These are phyloP conservation scores for Gracilariopsis chorda DNA, from an alignment of 23 red algal species.

Conservation along the genomic window DNA sequence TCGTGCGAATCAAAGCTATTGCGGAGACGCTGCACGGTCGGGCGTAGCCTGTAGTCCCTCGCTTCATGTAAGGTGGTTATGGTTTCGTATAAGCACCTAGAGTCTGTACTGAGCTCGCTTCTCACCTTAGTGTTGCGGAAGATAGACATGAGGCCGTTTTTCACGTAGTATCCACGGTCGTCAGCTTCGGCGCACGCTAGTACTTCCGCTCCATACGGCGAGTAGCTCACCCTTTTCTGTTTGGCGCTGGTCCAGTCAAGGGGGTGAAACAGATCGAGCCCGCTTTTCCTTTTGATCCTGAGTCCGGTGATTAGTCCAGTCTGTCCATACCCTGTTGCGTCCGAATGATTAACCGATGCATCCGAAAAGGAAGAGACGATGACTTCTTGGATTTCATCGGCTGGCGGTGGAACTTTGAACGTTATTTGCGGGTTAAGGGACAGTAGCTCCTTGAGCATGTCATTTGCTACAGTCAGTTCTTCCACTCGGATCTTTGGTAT, in stretches of 20 bases:
- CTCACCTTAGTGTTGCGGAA: background rate
- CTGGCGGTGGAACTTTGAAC: background rate
- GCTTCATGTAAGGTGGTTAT: slow-evolving; percentile 12
- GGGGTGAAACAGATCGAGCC: background rate
- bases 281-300: background rate
- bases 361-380: background rate
- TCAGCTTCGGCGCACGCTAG: background rate
- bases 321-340: background rate
- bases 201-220: background rate
- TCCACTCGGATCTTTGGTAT: background rate
- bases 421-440: background rate
- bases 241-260: background rate
- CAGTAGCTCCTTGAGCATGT: background rate
- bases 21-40: background rate
- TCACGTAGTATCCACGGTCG: background rate
- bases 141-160: background rate
- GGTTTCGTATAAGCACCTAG: background rate
- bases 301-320: background rate
- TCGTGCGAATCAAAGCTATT: slow-evolving; percentile 27
- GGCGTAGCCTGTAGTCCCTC: background rate
- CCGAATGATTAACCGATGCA: background rate
- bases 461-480: background rate
- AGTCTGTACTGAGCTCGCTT: background rate
- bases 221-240: background rate
- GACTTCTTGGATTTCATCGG: background rate